Base-by-base conservation (phyloP, 1,284 basidiomycete genomes). In the Rhodotorula sp. region DNA sequence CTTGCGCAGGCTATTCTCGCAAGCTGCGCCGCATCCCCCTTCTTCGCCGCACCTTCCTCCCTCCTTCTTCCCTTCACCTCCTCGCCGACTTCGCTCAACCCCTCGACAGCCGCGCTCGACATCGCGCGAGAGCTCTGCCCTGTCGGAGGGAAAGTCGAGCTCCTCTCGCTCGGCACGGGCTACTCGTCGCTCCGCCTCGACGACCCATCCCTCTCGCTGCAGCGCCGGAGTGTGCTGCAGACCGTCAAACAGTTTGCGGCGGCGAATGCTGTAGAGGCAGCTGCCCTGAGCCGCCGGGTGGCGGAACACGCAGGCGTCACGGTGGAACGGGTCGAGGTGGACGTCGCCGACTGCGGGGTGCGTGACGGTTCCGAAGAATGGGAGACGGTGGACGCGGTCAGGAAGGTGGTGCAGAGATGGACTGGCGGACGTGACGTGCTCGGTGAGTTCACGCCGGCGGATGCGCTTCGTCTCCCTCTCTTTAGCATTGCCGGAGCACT, bases 1-100 rank as follows among this genome's bases (percentile, higher is more conserved):
- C 59, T 77, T 21, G 52, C 34, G 16, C 68, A 74, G 61, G 73
- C 71, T 16, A 63, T 68, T 12, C 65, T 71, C 27, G 76, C 74
- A 3, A 70, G 73, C 1, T 61, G 69, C 49, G 74, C 74, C 1
- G 61, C 71, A 9, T 64, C 72, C 1, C 42, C 70, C 8, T 66
- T 70, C 56, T 64, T 76, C 55, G 52, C 13, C 34, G 34, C 34
- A 34, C 34, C 34, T 34, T 34, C 34, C 65, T 53, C 21, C 12
- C 64, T 1, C 13, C 55, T 1, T 17, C 25, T 34, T 8, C 12
- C 12, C 41, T 73, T 25, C 23, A 56, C 34, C 34, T n/a, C 53
- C 12, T 46, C 67, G 7, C 59, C 60, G 41, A 64, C 60, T 14
- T 67, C 68, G 23, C 66, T 67, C 49, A 66, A 67, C 45, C 64